Evolutionary conservation across 805 yeast genomes (phyloP).

Genomic region (Yamadazyma olivae): DNA sequence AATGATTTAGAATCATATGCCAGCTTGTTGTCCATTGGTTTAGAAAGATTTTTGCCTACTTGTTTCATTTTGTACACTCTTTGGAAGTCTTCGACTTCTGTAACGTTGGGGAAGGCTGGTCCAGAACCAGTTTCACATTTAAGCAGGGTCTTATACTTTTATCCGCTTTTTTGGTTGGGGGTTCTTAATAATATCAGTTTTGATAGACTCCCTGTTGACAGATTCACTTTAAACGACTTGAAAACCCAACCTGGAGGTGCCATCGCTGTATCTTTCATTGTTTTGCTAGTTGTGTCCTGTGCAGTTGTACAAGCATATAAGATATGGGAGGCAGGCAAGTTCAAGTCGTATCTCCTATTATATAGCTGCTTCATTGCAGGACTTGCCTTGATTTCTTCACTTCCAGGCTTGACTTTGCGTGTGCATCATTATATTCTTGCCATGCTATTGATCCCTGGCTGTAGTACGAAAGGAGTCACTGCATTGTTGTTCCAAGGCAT

Average conservation of each 20-base stretch:
- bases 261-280: slow-evolving; percentile 54
- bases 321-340: slow-evolving; percentile 75
- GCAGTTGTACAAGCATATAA: slow-evolving; percentile 71
- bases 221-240: slow-evolving; percentile 71
- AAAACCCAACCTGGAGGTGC: slow-evolving; percentile 76
- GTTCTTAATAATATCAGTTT: slow-evolving; percentile 82
- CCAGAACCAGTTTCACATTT: slow-evolving; percentile 27
- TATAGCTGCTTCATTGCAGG: slow-evolving; percentile 48
- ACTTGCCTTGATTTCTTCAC: slow-evolving; percentile 40
- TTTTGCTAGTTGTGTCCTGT: slow-evolving; percentile 45
- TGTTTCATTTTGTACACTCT: slow-evolving; percentile 67
- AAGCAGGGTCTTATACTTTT: slow-evolving; percentile 59
- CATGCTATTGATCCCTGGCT: slow-evolving; percentile 75
- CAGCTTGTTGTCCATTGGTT: slow-evolving; percentile 62
- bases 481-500: slow-evolving; percentile 83
- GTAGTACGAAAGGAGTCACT: slow-evolving; percentile 67
- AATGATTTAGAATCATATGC: slow-evolving; percentile 53
- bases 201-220: slow-evolving; percentile 83
- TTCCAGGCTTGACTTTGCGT: slow-evolving; percentile 72
- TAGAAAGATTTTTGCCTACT: slow-evolving; percentile 73
- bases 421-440: slow-evolving; percentile 81
- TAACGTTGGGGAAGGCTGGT: slow-evolving; percentile 37
- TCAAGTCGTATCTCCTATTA: slow-evolving; percentile 53
- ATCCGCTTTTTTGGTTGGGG: slow-evolving; percentile 81
- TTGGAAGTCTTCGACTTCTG: slow-evolving; percentile 55